These are phyloP conservation scores for Calonectria henricotiae DNA, from an alignment of 2,329 filamentous ascomycete genomes.

Conservation along the genomic window DNA sequence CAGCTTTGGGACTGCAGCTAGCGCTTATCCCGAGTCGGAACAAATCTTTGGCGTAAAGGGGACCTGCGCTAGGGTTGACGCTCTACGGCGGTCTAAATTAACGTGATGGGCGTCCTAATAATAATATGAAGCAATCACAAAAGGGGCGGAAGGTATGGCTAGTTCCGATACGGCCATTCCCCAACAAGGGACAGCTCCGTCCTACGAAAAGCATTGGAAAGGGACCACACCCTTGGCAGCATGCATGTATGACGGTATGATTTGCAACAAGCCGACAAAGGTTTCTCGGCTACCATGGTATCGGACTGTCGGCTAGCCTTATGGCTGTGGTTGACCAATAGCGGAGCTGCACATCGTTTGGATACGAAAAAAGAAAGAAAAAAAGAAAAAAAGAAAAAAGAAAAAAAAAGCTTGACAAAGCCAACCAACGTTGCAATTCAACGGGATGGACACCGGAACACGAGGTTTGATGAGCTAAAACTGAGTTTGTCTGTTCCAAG, in stretches of 20 bases:
- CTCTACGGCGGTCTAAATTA: slow-evolving; percentile 15
- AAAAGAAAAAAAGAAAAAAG: neutral
- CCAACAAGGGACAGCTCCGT: neutral
- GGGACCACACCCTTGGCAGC: neutral
- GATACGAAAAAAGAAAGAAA: neutral
- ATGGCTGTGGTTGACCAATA: neutral
- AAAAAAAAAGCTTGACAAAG: neutral
- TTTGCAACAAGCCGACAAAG: neutral
- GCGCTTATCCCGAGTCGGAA: slow-evolving; percentile 40
- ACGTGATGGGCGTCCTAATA: slow-evolving; percentile 24
- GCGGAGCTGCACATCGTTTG: neutral
- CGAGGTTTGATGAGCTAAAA: neutral
- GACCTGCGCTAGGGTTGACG: slow-evolving; percentile 20
- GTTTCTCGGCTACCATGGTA: neutral
- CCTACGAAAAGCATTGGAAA: neutral
- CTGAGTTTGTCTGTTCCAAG: too few species aligned
- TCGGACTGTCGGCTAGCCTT: neutral
- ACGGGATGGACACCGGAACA: slow-evolving; percentile 6
- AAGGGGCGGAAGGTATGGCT: neutral
- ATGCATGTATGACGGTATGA: neutral
- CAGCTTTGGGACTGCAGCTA: slow-evolving; percentile 17
- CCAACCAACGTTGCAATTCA: neutral
- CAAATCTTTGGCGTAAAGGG: slow-evolving; percentile 13
- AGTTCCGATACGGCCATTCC: neutral
- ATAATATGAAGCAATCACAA: slow-evolving; percentile 19